Percentiles rank a stretch among this genome's conserved stretches.
Evolutionary conservation across 768 basidiomycete species (phyloP).

Genomic region (Lactarius hengduanensis): DNA sequence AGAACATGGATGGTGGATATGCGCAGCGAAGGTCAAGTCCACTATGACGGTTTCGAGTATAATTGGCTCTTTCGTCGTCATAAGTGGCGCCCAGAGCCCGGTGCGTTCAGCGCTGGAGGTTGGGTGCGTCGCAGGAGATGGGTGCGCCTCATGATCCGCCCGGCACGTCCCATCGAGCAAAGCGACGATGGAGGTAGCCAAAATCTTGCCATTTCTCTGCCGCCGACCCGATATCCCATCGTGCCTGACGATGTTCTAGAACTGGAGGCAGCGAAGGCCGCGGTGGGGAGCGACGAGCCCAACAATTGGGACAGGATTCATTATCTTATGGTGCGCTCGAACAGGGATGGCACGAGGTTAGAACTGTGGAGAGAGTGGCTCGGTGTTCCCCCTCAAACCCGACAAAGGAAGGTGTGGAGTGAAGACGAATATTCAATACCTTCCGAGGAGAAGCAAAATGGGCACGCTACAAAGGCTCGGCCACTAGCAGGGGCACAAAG

Average conservation of each 20-base stretch:
- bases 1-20: slow-evolving; percentile 86
- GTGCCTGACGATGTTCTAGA: slow-evolving; percentile 5
- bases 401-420: slow-evolving; percentile 44
- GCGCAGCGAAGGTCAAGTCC: slow-evolving; percentile 75
- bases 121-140: slow-evolving; percentile 81
- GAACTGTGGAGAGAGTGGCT: slow-evolving; percentile 80
- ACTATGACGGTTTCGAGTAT: slow-evolving; percentile 84
- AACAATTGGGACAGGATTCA: slow-evolving; percentile 63
- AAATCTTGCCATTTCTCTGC: not conserved
- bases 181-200: not conserved
- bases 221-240: slow-evolving; percentile 6
- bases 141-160: slow-evolving; percentile 81
- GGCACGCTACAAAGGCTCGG: not conserved
- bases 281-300: slow-evolving; percentile 55
- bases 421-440: slow-evolving; percentile 41
- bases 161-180: slow-evolving; percentile 36
- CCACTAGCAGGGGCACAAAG: slow-evolving; percentile 10
- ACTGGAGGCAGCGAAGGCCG: slow-evolving; percentile 16
- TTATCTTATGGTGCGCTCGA: slow-evolving; percentile 49
- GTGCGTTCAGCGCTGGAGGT: slow-evolving; percentile 59
- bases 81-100: slow-evolving; percentile 64
- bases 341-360: slow-evolving; percentile 68
- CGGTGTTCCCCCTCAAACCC: slow-evolving; percentile 37
- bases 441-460: slow-evolving; percentile 23
- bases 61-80: slow-evolving; percentile 71